A percentile compares a stretch with the other conserved stretches of the same genome.
These are phyloP conservation scores for Cyberlindnera amylophila DNA, from an alignment of 805 yeast species.

Conservation along the genomic window DNA sequence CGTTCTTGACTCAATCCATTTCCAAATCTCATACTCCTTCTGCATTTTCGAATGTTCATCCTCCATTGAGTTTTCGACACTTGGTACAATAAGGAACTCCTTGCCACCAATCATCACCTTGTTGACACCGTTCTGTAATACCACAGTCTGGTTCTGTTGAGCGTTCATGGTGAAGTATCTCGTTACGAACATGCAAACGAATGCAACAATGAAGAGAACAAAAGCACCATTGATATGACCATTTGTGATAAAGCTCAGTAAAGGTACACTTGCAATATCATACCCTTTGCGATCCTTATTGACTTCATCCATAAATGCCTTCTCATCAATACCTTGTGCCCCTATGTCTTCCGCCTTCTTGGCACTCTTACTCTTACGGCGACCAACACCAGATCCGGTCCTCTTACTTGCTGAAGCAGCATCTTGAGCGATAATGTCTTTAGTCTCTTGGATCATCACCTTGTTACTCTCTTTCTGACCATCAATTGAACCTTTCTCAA, in stretches of 20 bases:
- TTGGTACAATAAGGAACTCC: conserved; percentile 23
- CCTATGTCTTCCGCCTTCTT: conserved; percentile 12
- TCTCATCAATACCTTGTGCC: background rate
- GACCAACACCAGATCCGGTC: conserved; percentile 5
- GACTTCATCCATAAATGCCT: background rate
- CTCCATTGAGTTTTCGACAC: conserved; percentile 10
- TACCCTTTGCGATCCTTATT: conserved; percentile 1
- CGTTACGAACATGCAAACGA: background rate
- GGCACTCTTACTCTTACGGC: conserved; percentile 11
- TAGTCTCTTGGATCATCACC: conserved; percentile 41
- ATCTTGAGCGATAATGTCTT: conserved; percentile 26
- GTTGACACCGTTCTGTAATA: conserved; percentile 3
- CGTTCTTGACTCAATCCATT: conserved; percentile 26
- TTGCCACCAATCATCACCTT: conserved; percentile 24
- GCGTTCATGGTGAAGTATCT: background rate
- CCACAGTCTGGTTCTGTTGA: background rate
- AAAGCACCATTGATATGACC: background rate
- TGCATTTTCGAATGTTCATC: conserved; percentile 3
- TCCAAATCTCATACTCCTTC: conserved; percentile 28
- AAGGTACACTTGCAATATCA: background rate
- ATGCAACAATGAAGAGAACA: background rate
- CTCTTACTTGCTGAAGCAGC: conserved; percentile 12
- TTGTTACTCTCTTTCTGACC: conserved; percentile 64
- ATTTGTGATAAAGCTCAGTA: background rate
- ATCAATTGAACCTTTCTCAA: conserved; percentile 70